Evolutionary conservation across 768 basidiomycete species (phyloP).

Genomic region (Psilocybe subaeruginosa): DNA sequence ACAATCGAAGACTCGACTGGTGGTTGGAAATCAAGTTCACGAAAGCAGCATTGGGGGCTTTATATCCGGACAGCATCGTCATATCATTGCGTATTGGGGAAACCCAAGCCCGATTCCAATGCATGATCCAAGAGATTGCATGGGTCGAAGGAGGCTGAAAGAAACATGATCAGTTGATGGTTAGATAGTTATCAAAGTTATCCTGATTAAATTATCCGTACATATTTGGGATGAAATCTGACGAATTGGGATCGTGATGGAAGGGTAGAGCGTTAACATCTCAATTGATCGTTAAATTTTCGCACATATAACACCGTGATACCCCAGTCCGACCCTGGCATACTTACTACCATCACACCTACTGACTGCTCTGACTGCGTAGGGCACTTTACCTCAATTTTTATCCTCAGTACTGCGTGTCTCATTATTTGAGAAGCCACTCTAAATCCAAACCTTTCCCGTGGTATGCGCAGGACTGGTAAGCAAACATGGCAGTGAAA

Average conservation of each 20-base stretch:
- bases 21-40: background rate
- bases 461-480: too few species aligned
- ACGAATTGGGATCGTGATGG: background rate
- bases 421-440: too few species aligned
- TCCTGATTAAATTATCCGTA: background rate
- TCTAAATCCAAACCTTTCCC: too few species aligned
- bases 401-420: too few species aligned
- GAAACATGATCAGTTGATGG: background rate
- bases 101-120: background rate
- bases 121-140: background rate
- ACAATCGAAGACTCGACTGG: background rate
- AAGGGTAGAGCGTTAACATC: background rate
- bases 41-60: background rate
- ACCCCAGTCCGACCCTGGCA: too few species aligned
- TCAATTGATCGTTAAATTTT: background rate
- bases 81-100: background rate
- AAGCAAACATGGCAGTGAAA: too few species aligned
- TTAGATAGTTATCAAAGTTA: background rate
- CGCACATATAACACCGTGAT: background rate
- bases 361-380: too few species aligned
- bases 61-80: background rate
- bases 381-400: too few species aligned
- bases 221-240: background rate
- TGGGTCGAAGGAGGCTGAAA: background rate
- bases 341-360: too few species aligned